A percentile compares a stretch with the other conserved stretches of the same genome.
Conservation (phyloP, 129 eudicot species). For the Arctium minus region DNA sequence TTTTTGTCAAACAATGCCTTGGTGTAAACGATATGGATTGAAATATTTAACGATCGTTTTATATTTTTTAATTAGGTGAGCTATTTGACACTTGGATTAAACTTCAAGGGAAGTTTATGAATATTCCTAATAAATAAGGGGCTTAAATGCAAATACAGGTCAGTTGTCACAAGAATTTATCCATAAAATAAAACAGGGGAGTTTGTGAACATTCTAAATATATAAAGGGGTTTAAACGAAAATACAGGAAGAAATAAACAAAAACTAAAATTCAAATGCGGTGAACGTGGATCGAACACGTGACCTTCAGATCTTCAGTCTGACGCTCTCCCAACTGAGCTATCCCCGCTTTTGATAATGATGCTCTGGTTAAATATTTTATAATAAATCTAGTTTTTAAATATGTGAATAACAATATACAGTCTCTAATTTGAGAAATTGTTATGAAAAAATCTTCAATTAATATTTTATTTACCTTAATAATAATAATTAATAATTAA, state of each 20-base stretch:
- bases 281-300: conserved; percentile 97
- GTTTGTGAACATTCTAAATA: neutral
- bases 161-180: neutral
- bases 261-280: conserved; percentile 33
- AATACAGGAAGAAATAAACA: neutral
- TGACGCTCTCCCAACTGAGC: conserved; percentile 99
- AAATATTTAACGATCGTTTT: too few species aligned
- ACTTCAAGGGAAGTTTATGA: neutral
- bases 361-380: neutral
- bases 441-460: neutral
- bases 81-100: neutral
- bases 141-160: neutral
- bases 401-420: too few species aligned
- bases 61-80: neutral
- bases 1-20: too few species aligned
- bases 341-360: conserved; percentile 62
- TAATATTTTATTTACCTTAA: neutral
- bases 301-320: conserved; percentile 95
- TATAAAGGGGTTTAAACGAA: neutral
- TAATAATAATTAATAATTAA: too few species aligned
- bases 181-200: neutral
- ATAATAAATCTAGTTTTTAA: too few species aligned
- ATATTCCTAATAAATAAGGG: neutral
- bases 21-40: too few species aligned
- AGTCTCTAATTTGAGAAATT: neutral